Conservation (phyloP, 164 flowering plant species). For the Kingdonia uniflora region DNA sequence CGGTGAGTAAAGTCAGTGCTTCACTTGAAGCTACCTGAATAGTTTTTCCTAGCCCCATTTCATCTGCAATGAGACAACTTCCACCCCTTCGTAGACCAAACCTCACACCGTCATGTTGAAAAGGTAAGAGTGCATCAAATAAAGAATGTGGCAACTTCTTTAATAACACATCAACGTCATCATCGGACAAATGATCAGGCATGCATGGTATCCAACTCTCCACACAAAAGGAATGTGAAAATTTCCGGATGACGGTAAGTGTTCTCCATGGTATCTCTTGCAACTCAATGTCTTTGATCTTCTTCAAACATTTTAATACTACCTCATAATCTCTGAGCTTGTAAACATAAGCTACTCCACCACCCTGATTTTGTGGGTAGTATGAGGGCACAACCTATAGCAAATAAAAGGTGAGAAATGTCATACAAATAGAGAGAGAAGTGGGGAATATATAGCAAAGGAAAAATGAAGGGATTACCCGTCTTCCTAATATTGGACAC, state of each 20-base stretch:
- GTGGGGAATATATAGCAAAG: no score
- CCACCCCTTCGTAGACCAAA: constrained; percentile 88
- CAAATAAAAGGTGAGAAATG: neutral
- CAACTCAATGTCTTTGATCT: constrained; percentile 31
- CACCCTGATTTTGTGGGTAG: constrained; percentile 50
- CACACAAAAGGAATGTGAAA: constrained; percentile 45
- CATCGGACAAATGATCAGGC: constrained; percentile 76
- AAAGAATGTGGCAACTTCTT: constrained; percentile 47
- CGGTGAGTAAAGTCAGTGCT: neutral
- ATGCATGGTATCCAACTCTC: constrained; percentile 74
- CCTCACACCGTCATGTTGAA: constrained; percentile 79
- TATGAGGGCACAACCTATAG: constrained; percentile 52
- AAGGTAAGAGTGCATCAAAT: constrained; percentile 54
- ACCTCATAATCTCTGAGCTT: constrained; percentile 56
- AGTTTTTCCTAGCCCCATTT: constrained; percentile 98
- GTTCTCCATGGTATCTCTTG: constrained; percentile 78
- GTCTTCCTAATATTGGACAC: no score
- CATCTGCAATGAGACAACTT: constrained; percentile 94
- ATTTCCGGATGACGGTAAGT: constrained; percentile 43
- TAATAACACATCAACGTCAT: constrained; percentile 55
- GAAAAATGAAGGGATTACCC: no score
- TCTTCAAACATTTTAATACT: constrained; percentile 54
- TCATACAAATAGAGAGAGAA: no score
- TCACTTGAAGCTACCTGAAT: constrained; percentile 52
- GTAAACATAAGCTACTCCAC: constrained; percentile 63